A percentile compares a stretch with the other conserved stretches of the same genome.
phyloP scores from a whole-genome alignment of 306 rosid genomes.

The Datisca glomerata region DNA sequence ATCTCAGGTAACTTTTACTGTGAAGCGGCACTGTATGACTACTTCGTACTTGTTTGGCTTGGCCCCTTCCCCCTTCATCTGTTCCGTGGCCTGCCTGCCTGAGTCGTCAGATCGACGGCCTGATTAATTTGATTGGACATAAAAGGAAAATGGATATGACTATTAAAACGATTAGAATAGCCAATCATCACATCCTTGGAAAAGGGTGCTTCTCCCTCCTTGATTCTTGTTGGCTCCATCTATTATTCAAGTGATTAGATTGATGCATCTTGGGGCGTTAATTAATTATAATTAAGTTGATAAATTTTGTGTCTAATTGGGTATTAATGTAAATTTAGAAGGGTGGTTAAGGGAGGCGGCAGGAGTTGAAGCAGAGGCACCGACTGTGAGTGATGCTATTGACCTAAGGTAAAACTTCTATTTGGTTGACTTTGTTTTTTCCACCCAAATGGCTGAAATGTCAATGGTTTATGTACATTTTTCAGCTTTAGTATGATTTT shows the following conservation, averaged over 20 bases:
- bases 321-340: conserved; percentile 12
- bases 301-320: background rate
- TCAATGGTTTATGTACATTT: background rate
- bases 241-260: too few species aligned
- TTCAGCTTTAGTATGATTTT: too few species aligned
- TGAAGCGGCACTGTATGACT: background rate
- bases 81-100: background rate
- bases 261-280: conserved; percentile 4
- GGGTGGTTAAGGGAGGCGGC: conserved; percentile 33
- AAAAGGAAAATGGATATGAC: background rate
- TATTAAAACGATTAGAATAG: too few species aligned
- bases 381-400: conserved; percentile 10
- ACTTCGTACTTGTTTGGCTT: background rate
- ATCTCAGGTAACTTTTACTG: conserved; percentile 36
- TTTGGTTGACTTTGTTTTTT: too few species aligned
- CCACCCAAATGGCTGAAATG: background rate
- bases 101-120: conserved; percentile 18
- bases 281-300: conserved; percentile 1
- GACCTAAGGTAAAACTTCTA: conserved; percentile 41
- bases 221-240: too few species aligned
- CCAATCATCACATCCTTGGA: background rate
- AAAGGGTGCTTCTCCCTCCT: background rate
- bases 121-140: conserved; percentile 15
- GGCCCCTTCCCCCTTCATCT: background rate
- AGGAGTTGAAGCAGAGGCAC: conserved; percentile 11